Conservation (phyloP, 2,329 filamentous ascomycete species). For the Esteya vermicola region DNA sequence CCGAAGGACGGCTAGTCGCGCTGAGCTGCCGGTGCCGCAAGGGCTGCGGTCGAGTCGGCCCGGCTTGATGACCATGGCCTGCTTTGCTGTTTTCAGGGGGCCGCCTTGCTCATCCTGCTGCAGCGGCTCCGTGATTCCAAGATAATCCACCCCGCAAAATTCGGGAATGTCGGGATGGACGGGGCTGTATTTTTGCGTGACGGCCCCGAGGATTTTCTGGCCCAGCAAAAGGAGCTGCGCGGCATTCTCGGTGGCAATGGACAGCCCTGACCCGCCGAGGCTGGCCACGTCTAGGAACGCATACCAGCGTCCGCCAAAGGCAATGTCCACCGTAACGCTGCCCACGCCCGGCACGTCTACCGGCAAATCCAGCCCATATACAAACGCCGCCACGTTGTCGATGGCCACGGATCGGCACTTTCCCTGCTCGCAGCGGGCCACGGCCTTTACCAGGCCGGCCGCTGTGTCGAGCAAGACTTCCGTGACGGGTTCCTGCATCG, state of each 20-base stretch:
- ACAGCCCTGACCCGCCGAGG: not conserved
- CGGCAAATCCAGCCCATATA: not conserved
- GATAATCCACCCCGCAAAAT: not conserved
- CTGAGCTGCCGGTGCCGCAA: not conserved
- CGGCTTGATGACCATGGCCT: not conserved
- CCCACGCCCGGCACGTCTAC: not conserved
- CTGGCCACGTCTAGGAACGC: not conserved
- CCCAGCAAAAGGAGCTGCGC: not conserved
- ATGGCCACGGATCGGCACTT: not conserved
- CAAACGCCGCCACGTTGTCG: not conserved
- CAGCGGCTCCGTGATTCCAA: not conserved
- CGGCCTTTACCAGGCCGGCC: not conserved
- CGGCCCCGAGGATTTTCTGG: not conserved
- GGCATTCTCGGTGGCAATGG: not conserved
- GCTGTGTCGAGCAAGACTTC: not conserved
- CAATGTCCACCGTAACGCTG: not conserved
- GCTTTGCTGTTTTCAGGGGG: not conserved
- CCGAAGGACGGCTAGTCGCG: not conserved
- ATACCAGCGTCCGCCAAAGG: not conserved
- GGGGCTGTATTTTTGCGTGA: not conserved
- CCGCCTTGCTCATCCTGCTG: not conserved
- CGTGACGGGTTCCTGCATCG: not conserved
- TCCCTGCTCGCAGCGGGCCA: not conserved
- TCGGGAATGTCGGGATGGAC: not conserved
- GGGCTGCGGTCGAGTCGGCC: not conserved